Conservation (phyloP, 2,329 filamentous ascomycete genomes). For the Sarocladium oryzae region DNA sequence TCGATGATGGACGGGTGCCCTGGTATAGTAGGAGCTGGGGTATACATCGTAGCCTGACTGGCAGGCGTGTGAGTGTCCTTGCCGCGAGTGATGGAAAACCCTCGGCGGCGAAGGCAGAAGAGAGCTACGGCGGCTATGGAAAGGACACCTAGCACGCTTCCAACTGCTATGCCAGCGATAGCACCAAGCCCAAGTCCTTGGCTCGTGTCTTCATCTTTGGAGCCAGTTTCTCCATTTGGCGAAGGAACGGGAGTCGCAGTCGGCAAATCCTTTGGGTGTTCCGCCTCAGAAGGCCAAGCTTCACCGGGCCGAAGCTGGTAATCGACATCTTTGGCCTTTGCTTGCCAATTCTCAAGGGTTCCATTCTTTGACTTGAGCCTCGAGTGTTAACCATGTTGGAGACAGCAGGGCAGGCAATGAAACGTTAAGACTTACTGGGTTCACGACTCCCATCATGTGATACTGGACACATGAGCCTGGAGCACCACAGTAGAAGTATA, state of each 20-base stretch:
- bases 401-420: background rate
- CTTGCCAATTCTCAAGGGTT: constrained; percentile 40
- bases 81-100: constrained; percentile 11
- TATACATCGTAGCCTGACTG: background rate
- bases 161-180: constrained; percentile 55
- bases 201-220: constrained; percentile 11
- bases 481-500: constrained; percentile 66
- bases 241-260: background rate
- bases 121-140: constrained; percentile 40
- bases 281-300: constrained; percentile 33
- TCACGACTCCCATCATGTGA: constrained; percentile 72
- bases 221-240: background rate
- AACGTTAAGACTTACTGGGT: constrained; percentile 43
- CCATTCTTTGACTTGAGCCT: constrained; percentile 35
- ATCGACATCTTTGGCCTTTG: constrained; percentile 39
- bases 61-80: background rate
- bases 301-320: constrained; percentile 52
- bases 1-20: background rate
- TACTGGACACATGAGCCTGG: constrained; percentile 56
- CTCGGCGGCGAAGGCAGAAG: constrained; percentile 36
- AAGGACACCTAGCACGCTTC: constrained; percentile 37
- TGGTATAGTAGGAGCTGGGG: background rate
- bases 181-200: constrained; percentile 32
- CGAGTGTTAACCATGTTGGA: background rate
- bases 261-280: constrained; percentile 9